Base-by-base conservation (phyloP, 768 basidiomycete genomes). In the Gyrodon lividus region DNA sequence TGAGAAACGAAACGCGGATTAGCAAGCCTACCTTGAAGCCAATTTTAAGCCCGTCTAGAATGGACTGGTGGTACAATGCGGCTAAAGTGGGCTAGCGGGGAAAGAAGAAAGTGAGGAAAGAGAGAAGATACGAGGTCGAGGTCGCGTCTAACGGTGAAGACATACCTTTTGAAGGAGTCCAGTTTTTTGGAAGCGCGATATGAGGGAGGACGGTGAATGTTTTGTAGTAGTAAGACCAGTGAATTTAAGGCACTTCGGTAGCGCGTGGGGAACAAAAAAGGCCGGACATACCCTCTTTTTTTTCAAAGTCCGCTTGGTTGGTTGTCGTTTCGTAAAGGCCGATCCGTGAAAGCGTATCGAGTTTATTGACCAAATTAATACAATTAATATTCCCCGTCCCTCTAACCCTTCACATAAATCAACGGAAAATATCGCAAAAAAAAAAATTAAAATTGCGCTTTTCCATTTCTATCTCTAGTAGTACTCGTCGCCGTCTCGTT, bases 41-140 rank as follows among this genome's bases (percentile, higher is more conserved):
- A 79, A 80, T 78, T 84, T 83, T 81, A 76, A 78, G 82, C 81
- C 82, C 77, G 82, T 86, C 83, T 84, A 83, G 62, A 77, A 79
- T 77, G 80, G 78, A 82, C 74, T 89, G 87, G 77, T 89, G 84
- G 66, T 91, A 91, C 88, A 91, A 81, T 77, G 74, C 71, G 78
- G 80, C 77, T 74, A 70, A 70, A 65, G 72, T 65, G 70, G 73
- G 75, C 78, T 73, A 48, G 14, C 16, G 51, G 53, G 52, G 52
- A 42, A 67, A 67, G 63, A 48, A 63, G 48, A 48, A 59, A 14
- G 37, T 50, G 56, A 44, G 54, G 46, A 67, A 68, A 63, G 46
- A 62, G 48, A 50, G 54, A 52, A 50, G 37, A 46, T 43, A 56
- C 59, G 54, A 57, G 58, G n/a, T 42, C 50, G 56, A 40, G 19